These are phyloP conservation scores for Vitis hybrid DNA, from an alignment of 177 flowering plant species.

Conservation along the genomic window DNA sequence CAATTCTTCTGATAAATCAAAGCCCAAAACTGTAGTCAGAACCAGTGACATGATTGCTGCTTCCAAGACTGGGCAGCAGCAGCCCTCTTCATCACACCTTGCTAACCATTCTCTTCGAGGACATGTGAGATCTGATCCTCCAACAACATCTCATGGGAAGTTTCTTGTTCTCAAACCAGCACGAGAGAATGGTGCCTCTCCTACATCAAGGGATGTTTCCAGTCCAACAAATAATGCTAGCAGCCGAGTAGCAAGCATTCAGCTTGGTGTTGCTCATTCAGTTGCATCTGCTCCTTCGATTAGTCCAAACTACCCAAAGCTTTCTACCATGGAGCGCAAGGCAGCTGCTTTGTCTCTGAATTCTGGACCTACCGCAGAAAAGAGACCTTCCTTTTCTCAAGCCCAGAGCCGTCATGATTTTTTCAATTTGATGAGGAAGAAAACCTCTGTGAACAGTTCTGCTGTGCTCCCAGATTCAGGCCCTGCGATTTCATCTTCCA, in stretches of 20 bases:
- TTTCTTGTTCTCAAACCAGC: conserved; percentile 67
- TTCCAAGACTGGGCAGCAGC: conserved; percentile 50
- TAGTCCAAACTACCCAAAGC: conserved; percentile 41
- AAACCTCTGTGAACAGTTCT: conserved; percentile 40
- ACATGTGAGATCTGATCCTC: conserved; percentile 40
- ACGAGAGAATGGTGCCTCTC: conserved; percentile 59
- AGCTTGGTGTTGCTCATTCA: conserved; percentile 29
- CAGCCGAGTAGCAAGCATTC: conserved; percentile 32
- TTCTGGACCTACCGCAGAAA: conserved; percentile 43
- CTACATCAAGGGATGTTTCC: conserved; percentile 43
- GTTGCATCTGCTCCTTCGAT: conserved; percentile 36
- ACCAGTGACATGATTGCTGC: conserved; percentile 35
- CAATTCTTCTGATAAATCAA: conserved; percentile 64
- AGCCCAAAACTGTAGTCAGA: conserved; percentile 49
- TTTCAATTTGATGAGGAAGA: conserved; percentile 74
- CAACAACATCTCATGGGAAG: conserved; percentile 64
- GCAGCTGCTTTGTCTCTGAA: conserved; percentile 29
- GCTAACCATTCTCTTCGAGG: conserved; percentile 45
- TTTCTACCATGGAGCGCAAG: conserved; percentile 47
- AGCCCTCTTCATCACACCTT: conserved; percentile 34
- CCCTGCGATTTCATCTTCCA: conserved; percentile 23
- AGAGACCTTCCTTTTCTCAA: conserved; percentile 50
- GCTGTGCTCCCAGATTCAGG: conserved; percentile 30
- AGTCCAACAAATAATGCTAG: conserved; percentile 37
- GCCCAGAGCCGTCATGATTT: conserved; percentile 83